Base-by-base conservation (phyloP, 2,329 filamentous ascomycete species). In the Ascochyta viciae-villosae region DNA sequence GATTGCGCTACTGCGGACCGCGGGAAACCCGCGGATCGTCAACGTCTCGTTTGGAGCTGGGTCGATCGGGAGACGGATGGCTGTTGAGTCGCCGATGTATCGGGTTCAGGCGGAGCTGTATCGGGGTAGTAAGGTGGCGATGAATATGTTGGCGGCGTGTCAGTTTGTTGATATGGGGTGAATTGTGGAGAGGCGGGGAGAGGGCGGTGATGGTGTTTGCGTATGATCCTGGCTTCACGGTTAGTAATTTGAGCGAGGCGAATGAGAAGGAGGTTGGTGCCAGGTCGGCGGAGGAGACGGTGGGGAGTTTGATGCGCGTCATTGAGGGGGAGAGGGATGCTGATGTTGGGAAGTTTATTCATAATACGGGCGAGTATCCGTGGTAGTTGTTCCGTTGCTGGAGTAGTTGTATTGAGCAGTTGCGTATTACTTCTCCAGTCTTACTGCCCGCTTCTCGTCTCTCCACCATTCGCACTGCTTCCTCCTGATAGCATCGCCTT, bases 161-260 rank as follows among this genome's bases (percentile, higher is more conserved):
- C 65, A 22, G 70, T 62, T 19, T 41, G 53, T 56, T 2, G 53
- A 56, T 54, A 50, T 41, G 55, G 55, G 6, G 3, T 57, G 34
- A 48, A 52, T 12, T 58, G 31, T 40, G 26, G 34, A 8, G 50
- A 39, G 4, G 15, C 26, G 12, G 34, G 29, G 33, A 43, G 35
- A 50, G 48, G 31, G 45, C 38, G 1, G 69, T 77, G 54, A 79
- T 75, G 57, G 72, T 78, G 0, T 77, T 76, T 54, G 64, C 71
- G 6, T 78, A 70, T 44, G 72, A 73, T 59, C 77, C 76, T 0
- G 76, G 76, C 0, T 78, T 77, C 49, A 76, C 72, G 0, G 65
- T 70, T 12, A 72, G 67, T 3, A 74, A 76, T 49, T 38, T 79
- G 19, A 62, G 71, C 3, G 38, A 50, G 15, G 50, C 70, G 26